Percentiles rank a stretch among this genome's conserved stretches.
These are phyloP conservation scores for Cicer cuneatum DNA, from an alignment of 306 rosid genomes.

Conservation along the genomic window DNA sequence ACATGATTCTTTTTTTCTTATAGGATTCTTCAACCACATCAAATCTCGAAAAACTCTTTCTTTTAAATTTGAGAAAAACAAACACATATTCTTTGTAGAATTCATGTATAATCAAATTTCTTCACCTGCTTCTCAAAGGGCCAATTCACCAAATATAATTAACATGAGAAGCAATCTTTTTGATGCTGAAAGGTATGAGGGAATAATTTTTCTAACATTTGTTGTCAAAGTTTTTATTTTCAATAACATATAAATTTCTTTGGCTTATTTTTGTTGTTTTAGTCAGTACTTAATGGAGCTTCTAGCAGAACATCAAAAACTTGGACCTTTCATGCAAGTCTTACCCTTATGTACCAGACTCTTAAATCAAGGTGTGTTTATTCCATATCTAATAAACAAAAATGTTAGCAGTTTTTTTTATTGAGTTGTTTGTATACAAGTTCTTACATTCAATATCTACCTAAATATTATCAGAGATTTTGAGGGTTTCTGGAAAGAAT, in stretches of 20 bases:
- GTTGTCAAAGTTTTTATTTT: conserved; percentile 4
- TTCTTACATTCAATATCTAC: conserved; percentile 24
- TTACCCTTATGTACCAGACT: conserved; percentile 61
- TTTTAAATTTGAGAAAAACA: background rate
- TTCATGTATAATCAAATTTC: conserved; percentile 55
- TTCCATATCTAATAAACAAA: no score
- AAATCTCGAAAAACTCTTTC: conserved; percentile 18
- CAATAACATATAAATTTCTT: conserved; percentile 32
- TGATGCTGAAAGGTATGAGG: conserved; percentile 58
- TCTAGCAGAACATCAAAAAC: conserved; percentile 60
- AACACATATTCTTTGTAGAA: conserved; percentile 32
- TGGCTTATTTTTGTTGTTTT: conserved; percentile 29
- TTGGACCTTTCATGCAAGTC: conserved; percentile 64
- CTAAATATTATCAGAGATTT: conserved; percentile 49
- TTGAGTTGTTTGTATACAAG: conserved; percentile 14
- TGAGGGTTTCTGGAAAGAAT: conserved; percentile 56
- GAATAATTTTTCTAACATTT: background rate
- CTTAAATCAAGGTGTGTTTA: conserved; percentile 58
- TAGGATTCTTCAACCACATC: conserved; percentile 31
- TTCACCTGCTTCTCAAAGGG: conserved; percentile 58
- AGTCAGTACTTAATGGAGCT: conserved; percentile 65
- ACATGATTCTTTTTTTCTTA: conserved; percentile 40
- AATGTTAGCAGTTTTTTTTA: background rate
- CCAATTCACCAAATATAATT: conserved; percentile 52
- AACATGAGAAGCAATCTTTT: conserved; percentile 54